phyloP scores from a whole-genome alignment of 139 green algal genomes.

The Medakamo hakoo region DNA sequence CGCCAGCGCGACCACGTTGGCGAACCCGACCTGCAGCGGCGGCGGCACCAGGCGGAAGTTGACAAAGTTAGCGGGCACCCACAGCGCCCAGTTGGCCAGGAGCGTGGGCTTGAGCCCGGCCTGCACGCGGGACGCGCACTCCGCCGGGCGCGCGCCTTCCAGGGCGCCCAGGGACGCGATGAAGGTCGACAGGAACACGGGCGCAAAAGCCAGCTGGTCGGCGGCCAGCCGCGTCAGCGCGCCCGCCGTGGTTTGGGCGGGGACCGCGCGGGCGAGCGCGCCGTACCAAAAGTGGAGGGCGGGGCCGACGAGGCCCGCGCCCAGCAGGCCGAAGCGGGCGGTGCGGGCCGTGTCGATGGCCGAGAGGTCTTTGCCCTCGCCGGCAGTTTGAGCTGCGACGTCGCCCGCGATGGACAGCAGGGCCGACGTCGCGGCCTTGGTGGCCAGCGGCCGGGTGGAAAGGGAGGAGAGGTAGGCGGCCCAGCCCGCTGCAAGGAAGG shows the following conservation, averaged over 20 bases:
- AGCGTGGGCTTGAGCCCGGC: slow-evolving; percentile 30
- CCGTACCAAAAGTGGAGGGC: slow-evolving; percentile 72
- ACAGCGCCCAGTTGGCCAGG: slow-evolving; percentile 72
- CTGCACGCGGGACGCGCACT: slow-evolving; percentile 53
- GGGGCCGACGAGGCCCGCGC: slow-evolving; percentile 37
- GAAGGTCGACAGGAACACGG: slow-evolving; percentile 59
- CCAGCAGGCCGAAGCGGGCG: background rate
- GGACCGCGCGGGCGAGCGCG: slow-evolving; percentile 42
- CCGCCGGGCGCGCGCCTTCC: slow-evolving; percentile 2
- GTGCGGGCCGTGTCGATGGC: slow-evolving; percentile 56
- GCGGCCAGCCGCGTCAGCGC: slow-evolving; percentile 25
- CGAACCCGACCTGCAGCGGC: slow-evolving; percentile 39
- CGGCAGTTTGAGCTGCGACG: slow-evolving; percentile 45
- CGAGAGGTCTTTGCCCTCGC: slow-evolving; percentile 38
- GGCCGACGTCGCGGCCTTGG: slow-evolving; percentile 60
- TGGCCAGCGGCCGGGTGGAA: slow-evolving; percentile 26
- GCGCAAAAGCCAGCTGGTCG: slow-evolving; percentile 73
- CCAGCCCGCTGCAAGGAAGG: slow-evolving; percentile 20
- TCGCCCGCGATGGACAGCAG: slow-evolving; percentile 76
- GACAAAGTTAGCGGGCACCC: slow-evolving; percentile 77
- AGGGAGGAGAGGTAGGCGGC: slow-evolving; percentile 24
- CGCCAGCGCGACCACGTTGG: slow-evolving; percentile 54
- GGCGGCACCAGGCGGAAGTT: slow-evolving; percentile 15
- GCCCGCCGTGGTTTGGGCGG: slow-evolving; percentile 21
- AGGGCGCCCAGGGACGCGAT: slow-evolving; percentile 15